A percentile compares a stretch with the other conserved stretches of the same genome.
These are phyloP conservation scores for Acacia concinna DNA, from an alignment of 331 rosid species.

Conservation along the genomic window DNA sequence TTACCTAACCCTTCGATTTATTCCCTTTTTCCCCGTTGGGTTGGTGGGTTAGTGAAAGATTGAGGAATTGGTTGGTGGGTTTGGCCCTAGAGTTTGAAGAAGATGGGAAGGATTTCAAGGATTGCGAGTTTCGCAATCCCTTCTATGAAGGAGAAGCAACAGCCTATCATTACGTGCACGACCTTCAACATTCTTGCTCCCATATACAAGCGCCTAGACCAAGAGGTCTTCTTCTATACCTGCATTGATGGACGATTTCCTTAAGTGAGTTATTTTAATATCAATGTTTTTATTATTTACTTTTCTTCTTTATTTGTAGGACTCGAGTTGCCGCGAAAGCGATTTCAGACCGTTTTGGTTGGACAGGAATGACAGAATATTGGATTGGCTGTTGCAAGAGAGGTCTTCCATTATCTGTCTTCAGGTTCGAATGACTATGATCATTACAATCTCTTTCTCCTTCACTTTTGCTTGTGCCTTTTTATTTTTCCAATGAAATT, in stretches of 20 bases:
- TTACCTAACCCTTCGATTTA: neutral
- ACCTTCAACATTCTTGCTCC: slow-evolving; percentile 98
- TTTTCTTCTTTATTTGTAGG: slow-evolving; percentile 39
- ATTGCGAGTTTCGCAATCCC: slow-evolving; percentile 78
- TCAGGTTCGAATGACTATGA: slow-evolving; percentile 56
- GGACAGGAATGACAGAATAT: slow-evolving; percentile 77
- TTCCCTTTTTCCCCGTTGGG: neutral
- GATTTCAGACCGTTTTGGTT: slow-evolving; percentile 72
- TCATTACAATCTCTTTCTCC: neutral
- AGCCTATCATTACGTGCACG: slow-evolving; percentile 82
- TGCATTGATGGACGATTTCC: neutral
- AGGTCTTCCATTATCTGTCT: slow-evolving; percentile 93
- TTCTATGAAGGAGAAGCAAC: slow-evolving; percentile 59
- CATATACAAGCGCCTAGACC: slow-evolving; percentile 79
- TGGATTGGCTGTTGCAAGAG: slow-evolving; percentile 77
- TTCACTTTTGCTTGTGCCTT: neutral
- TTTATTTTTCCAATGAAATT: neutral
- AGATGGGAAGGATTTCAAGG: slow-evolving; percentile 70
- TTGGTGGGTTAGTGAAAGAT: slow-evolving; percentile 23
- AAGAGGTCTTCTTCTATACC: slow-evolving; percentile 47
- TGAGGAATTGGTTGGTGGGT: neutral
- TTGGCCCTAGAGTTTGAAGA: slow-evolving; percentile 14
- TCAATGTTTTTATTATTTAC: neutral
- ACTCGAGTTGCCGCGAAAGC: slow-evolving; percentile 77
- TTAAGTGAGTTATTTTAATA: neutral